Percentiles rank a stretch among this genome's conserved stretches.
Evolutionary conservation across 1,139 yeast species (phyloP).

Genomic region (Yamadazyma atmosphaerica): DNA sequence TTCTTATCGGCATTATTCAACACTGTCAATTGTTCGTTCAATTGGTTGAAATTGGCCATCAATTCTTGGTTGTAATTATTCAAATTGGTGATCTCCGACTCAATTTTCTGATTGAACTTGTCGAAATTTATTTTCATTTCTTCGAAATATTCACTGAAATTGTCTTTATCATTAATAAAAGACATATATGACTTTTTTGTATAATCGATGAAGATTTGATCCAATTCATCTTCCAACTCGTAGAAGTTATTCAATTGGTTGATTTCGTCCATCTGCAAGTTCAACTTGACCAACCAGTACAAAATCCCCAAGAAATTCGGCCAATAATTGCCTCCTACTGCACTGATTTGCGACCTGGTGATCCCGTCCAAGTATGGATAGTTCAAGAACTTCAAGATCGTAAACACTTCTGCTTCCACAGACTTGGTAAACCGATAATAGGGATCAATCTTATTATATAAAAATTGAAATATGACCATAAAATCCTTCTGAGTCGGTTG

Average conservation of each 20-base stretch:
- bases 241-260: conserved; percentile 21
- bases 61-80: conserved; percentile 46
- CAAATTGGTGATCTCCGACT: conserved; percentile 38
- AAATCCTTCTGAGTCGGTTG: conserved; percentile 91
- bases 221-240: conserved; percentile 46
- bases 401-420: conserved; percentile 75
- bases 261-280: conserved; percentile 45
- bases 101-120: conserved; percentile 34
- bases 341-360: conserved; percentile 81
- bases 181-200: conserved; percentile 66
- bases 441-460: conserved; percentile 77
- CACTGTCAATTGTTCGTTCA: conserved; percentile 27
- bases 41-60: conserved; percentile 23
- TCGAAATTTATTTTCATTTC: conserved; percentile 60
- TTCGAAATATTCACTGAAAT: conserved; percentile 52
- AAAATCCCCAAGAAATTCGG: conserved; percentile 78
- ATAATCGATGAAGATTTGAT: conserved; percentile 65
- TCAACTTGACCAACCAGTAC: conserved; percentile 72
- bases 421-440: conserved; percentile 67
- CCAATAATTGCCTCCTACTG: conserved; percentile 93
- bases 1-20: conserved; percentile 53
- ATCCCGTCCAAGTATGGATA: conserved; percentile 84
- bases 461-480: conserved; percentile 73
- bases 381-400: conserved; percentile 59
- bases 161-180: conserved; percentile 64